Percentiles rank a stretch among this genome's conserved stretches.
Conservation (phyloP, 257 asterid genomes). For the Scutellaria barbata region DNA sequence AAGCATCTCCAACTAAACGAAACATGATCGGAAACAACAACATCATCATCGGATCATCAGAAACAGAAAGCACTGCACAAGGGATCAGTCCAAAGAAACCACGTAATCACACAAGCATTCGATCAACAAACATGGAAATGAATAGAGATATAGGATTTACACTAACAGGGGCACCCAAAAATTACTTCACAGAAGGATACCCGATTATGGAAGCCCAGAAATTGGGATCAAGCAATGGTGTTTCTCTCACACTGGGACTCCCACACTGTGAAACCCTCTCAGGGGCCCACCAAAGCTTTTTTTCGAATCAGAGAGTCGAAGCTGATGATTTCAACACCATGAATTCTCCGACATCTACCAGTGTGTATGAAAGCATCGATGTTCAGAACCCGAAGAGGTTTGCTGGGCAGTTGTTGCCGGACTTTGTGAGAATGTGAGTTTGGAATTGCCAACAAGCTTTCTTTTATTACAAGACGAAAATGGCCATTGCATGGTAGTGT, state of each 20-base stretch:
- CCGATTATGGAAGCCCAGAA: conserved; percentile 63
- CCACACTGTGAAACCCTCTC: conserved; percentile 65
- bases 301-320: conserved; percentile 30
- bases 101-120: conserved; percentile 32
- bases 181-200: conserved; percentile 63
- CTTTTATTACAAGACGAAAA: too few species aligned
- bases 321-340: conserved; percentile 36
- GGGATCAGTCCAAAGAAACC: conserved; percentile 61
- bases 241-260: conserved; percentile 82
- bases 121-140: conserved; percentile 53
- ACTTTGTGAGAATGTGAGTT: conserved; percentile 37
- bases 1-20: not conserved
- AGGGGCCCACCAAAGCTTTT: conserved; percentile 55
- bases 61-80: conserved; percentile 42
- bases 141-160: conserved; percentile 52
- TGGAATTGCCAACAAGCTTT: too few species aligned
- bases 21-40: too few species aligned
- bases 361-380: conserved; percentile 58
- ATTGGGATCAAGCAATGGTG: conserved; percentile 63
- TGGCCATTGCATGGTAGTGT: conserved; percentile 36
- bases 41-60: too few species aligned
- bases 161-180: conserved; percentile 63
- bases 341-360: conserved; percentile 39
- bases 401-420: conserved; percentile 41
- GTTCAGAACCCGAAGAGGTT: conserved; percentile 63